A percentile compares a stretch with the other conserved stretches of the same genome.
phyloP scores from a whole-genome alignment of 202 grass and related monocot species.

The Brachypodium distachyon region DNA sequence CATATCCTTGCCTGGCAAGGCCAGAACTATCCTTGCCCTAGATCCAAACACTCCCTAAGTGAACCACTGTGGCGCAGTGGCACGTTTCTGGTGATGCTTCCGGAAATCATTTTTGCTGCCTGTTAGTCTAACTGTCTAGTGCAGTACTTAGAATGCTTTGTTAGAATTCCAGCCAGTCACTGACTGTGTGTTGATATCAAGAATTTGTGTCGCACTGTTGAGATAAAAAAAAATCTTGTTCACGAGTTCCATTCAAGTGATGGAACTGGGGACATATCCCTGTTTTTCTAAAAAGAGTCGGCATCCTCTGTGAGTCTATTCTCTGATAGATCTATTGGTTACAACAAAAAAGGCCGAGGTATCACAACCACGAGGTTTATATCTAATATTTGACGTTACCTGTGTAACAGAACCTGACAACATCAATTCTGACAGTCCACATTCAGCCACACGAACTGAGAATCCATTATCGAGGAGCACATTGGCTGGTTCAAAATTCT shows the following conservation, averaged over 20 bases:
- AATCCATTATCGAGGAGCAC: constrained; percentile 47
- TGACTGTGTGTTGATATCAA: neutral
- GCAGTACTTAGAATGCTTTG: neutral
- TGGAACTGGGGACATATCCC: neutral
- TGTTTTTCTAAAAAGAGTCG: neutral
- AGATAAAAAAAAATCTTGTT: neutral
- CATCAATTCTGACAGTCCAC: constrained; percentile 44
- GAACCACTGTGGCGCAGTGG: too few species aligned
- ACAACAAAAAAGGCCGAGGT: neutral
- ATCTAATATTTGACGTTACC: constrained; percentile 26
- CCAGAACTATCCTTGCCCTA: too few species aligned
- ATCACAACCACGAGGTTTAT: neutral
- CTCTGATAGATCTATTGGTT: neutral
- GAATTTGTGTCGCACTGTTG: neutral
- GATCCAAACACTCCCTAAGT: too few species aligned
- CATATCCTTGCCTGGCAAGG: too few species aligned
- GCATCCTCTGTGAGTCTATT: neutral
- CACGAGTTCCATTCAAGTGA: neutral
- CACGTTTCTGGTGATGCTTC: neutral
- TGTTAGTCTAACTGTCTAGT: neutral
- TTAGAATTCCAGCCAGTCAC: neutral
- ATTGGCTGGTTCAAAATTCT: constrained; percentile 58
- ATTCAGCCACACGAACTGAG: constrained; percentile 47
- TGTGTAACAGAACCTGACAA: constrained; percentile 37
- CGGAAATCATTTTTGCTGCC: neutral